Base-by-base conservation (phyloP, 2,329 filamentous ascomycete species). In the Didymosphaeria variabile region DNA sequence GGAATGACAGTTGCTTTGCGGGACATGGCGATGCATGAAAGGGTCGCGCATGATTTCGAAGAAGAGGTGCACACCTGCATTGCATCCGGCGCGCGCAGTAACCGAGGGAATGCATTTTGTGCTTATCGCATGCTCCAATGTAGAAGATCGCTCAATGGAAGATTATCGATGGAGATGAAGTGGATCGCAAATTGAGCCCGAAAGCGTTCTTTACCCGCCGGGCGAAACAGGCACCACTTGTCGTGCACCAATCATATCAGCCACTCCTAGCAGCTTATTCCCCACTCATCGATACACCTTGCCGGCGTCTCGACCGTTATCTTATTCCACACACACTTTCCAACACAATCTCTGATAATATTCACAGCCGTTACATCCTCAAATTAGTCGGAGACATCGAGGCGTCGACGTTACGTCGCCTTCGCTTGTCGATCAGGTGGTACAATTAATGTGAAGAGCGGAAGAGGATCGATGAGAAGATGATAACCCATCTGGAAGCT, bases 1-100 rank as follows among this genome's bases (percentile, higher is more conserved):
- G 80, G n/a, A 62, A 55, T 7, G 62, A 58, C 19, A 44, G 49
- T 57, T 67, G 67, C 32, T 55, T 55, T 3, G 5, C 7, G 13
- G 21, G 26, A 15, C 26, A 23, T 17, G 52, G 34, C 19, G 40
- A 55, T 12, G 52, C 19, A 19, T 46, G 52, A n/a, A 55, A 45
- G 23, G 40, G 19, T 23, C 40, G 52, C 36, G n/a, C 34, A 12
- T 47, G 23, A 5, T 13, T 29, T 17, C 45, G 23, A 31, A 31
- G 23, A 17, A 47, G 23, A 4, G 45, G 17, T 47, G 45, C 19
- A 17, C 45, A n/a, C n/a, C n/a, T n/a, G n/a, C n/a, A 47, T 23
- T 21, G 45, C 23, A 10, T 31, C 19, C 13, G 23, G 13, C 29
- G 45, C 23, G 45, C 45, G 8, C 29, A 47, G 6, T 5, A 5